phyloP scores from a whole-genome alignment of 345 rosid genomes.

The Nephelium lappaceum region DNA sequence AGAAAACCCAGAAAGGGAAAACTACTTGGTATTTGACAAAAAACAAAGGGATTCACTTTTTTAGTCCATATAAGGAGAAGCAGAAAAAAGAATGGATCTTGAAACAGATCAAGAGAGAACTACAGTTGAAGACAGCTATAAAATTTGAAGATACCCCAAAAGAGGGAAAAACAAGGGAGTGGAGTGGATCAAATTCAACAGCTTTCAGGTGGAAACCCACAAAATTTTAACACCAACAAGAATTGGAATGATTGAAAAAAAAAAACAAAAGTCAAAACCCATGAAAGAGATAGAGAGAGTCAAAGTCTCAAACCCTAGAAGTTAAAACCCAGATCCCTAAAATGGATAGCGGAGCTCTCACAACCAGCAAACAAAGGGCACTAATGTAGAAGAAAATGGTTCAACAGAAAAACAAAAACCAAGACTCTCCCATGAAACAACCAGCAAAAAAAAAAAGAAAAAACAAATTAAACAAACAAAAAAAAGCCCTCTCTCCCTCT shows the following conservation, averaged over 20 bases:
- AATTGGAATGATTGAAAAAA: slow-evolving; percentile 16
- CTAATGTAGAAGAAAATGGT: slow-evolving; percentile 22
- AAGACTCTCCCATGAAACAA: slow-evolving; percentile 12
- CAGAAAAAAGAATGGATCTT: slow-evolving; percentile 21
- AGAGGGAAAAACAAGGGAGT: neutral
- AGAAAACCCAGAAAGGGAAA: slow-evolving; percentile 29
- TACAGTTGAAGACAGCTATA: slow-evolving; percentile 26
- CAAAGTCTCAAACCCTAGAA: slow-evolving; percentile 60
- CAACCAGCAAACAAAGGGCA: slow-evolving; percentile 14
- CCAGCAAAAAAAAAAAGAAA: slow-evolving; percentile 7
- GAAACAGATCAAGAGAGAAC: slow-evolving; percentile 43
- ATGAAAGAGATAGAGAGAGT: slow-evolving; percentile 38
- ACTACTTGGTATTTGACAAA: slow-evolving; percentile 24
- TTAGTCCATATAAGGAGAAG: slow-evolving; percentile 33
- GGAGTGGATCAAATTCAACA: slow-evolving; percentile 5
- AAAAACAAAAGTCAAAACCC: slow-evolving; percentile 50
- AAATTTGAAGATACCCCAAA: neutral
- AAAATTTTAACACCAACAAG: slow-evolving; percentile 17
- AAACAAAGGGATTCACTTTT: slow-evolving; percentile 2
- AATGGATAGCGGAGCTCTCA: slow-evolving; percentile 23
- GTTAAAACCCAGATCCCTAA: slow-evolving; percentile 65
- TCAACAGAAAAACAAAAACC: slow-evolving; percentile 13
- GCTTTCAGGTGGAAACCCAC: slow-evolving; percentile 30
- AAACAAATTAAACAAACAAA: neutral
- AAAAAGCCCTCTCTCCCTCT: slow-evolving; percentile 14